A percentile compares a stretch with the other conserved stretches of the same genome.
Conservation (phyloP, 345 rosid genomes). For the Leavenworthia alabamica region DNA sequence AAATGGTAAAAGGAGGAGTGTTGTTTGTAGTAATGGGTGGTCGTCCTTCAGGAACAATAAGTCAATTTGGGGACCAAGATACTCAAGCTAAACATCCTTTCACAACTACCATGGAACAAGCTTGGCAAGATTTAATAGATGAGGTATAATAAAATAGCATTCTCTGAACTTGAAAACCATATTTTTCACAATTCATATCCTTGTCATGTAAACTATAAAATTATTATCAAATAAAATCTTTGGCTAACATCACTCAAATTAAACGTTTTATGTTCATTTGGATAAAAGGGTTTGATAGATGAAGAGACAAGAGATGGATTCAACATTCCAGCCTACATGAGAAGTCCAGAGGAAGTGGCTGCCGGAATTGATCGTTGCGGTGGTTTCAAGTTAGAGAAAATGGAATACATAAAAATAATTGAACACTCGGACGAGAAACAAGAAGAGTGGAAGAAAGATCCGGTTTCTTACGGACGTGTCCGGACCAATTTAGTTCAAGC, state of each 20-base stretch:
- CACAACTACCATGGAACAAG: constrained; percentile 51
- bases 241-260: background rate
- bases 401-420: constrained; percentile 40
- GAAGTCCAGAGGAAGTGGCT: constrained; percentile 52
- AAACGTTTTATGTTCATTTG: background rate
- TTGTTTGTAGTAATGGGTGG: constrained; percentile 53
- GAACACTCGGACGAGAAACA: constrained; percentile 46
- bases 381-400: constrained; percentile 45
- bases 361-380: constrained; percentile 38
- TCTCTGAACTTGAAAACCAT: no score
- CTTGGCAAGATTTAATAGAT: constrained; percentile 54
- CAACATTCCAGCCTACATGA: constrained; percentile 59
- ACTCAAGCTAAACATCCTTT: constrained; percentile 54
- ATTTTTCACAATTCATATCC: no score
- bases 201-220: no score
- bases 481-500: constrained; percentile 51
- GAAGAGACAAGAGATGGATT: constrained; percentile 51
- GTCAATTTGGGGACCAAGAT: constrained; percentile 45
- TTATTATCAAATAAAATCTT: background rate
- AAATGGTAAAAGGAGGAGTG: constrained; percentile 47
- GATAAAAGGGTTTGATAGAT: constrained; percentile 44
- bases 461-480: constrained; percentile 46
- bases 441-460: constrained; percentile 46
- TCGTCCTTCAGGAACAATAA: constrained; percentile 36
- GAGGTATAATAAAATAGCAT: no score